Conservation (phyloP, 73 alveolate species). For the Paramecium pentaurelia region DNA sequence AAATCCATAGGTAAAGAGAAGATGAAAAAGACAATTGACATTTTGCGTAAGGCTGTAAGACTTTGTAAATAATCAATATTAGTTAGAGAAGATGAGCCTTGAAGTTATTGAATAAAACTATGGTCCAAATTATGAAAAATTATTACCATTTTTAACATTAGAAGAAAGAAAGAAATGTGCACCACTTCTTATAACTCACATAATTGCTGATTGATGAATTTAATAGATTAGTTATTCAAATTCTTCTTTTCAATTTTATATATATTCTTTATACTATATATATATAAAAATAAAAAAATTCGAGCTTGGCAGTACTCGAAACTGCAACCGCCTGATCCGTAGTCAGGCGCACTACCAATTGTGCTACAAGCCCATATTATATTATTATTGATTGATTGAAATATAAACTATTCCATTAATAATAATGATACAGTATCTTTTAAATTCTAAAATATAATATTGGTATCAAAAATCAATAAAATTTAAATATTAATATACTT, state of each 20-base stretch:
- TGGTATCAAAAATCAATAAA: no score
- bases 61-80: not conserved
- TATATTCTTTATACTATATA: not conserved
- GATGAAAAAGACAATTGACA: conserved; percentile 39
- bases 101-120: not conserved
- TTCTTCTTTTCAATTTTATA: not conserved
- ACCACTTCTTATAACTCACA: not conserved
- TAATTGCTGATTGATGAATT: not conserved
- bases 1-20: conserved; percentile 49
- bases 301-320: conserved; percentile 62
- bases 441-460: not conserved
- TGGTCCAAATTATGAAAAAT: not conserved
- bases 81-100: not conserved
- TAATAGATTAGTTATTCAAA: not conserved
- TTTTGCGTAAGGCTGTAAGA: conserved; percentile 34
- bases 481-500: not conserved
- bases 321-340: conserved; percentile 61
- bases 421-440: not conserved
- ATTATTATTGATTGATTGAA: not conserved
- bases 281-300: not conserved
- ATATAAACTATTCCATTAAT: not conserved
- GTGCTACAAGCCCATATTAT: conserved; percentile 55
- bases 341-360: conserved; percentile 60
- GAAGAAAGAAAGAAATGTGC: conserved; percentile 24
- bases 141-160: not conserved